Evolutionary conservation across 495 filamentous ascomycete species (phyloP), one percentile per base, ranked within the genome.

Genomic region (Evansstolkia leycettana): DNA sequence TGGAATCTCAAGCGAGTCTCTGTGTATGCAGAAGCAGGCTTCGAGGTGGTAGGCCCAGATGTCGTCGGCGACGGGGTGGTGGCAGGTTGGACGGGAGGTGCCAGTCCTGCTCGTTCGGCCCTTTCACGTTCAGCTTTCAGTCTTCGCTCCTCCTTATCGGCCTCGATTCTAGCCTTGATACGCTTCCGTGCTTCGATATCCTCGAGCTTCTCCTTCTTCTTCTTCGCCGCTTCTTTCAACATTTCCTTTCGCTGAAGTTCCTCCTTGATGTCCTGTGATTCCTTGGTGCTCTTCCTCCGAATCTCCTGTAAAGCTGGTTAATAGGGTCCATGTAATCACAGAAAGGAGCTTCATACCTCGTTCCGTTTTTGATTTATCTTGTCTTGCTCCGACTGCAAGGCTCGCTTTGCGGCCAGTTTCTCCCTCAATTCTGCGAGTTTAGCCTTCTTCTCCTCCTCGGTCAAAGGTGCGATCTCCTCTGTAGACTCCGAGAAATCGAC

Each of bases 401-500:
- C 76, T 33, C 71, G 67, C 69, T 90, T 94, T 36, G 67, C 83
- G 29, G 75, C 76, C 13, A 88, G 62, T 48, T 76, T 82, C 42
- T 73, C 63, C 28, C 76, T 67, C 17, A 95, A 69, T 41, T 89
- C 84, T 34, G 73, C 69, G 10, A 99, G 70, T 37, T 70, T 76
- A 15, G 73, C 69, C 48, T 81, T 79, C 62, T 88, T 94, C 62
- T 99, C 80, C 44, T 93, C 88, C 40, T 87, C 86, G 0, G 84
- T 96, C 46, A 99, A 67, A 1, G 89, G 85, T 1, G 81, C 77
- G 37, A 96, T 75, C 47, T 90, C 84, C 43, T 94, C 89, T 1
- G 80, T 88, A 0, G 86, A 94, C 54, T 99, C 85, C 10, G 81
- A 73, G 52, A 99, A 99, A 49, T 95, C 80, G n/a, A 72, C 68